Evolutionary conservation across 306 rosid species (phyloP), one percentile per base, ranked within the genome.

Genomic region (Aeschynomene evenia): DNA sequence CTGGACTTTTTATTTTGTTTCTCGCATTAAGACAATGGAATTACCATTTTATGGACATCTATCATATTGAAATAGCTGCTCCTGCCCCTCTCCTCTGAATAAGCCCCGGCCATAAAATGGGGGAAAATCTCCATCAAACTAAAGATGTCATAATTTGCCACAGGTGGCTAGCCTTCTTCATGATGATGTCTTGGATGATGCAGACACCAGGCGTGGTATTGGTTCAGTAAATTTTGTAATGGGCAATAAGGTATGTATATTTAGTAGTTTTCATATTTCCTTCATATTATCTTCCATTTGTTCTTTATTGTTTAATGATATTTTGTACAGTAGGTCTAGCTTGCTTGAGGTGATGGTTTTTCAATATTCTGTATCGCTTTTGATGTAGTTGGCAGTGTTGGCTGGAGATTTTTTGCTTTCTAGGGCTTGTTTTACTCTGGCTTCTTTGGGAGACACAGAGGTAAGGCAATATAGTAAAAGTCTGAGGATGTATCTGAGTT

Each of bases 111-210:
- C 26, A 18, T 9, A 49, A 49, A 43, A 43, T 14, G 34, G 26
- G 18, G 22, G 12, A 36, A 6, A 4, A 51, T 1, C 15, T 40
- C 48, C 6, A n/a, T 11, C 42, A n/a, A 58, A 49, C 40, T 63
- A 67, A 62, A 55, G 31, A 53, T 46, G 23, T 53, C 49, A 49
- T 72, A 40, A 70, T 26, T 15, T 76, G 46, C 62, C 43, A 14
- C 75, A 94, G 97, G 99, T 94, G 77, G 97, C 99, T 49, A 94
- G 97, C 80, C 99, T 94, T 80, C 91, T 94, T 75, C 99, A 94
- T 14, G 99, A 94, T 81, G 99, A 94, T 77, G 99, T 94, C 31
- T 81, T 94, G 86, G 99, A 94, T 77, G 99, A 94, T 70, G 99
- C 99, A 39, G 96, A 90, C 54, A 94, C 96, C 36, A 85, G 99